Percentiles rank a stretch among this genome's conserved stretches.
These are phyloP conservation scores for Cantharellus cinnabarinus DNA, from an alignment of 768 basidiomycete species.

Conservation along the genomic window DNA sequence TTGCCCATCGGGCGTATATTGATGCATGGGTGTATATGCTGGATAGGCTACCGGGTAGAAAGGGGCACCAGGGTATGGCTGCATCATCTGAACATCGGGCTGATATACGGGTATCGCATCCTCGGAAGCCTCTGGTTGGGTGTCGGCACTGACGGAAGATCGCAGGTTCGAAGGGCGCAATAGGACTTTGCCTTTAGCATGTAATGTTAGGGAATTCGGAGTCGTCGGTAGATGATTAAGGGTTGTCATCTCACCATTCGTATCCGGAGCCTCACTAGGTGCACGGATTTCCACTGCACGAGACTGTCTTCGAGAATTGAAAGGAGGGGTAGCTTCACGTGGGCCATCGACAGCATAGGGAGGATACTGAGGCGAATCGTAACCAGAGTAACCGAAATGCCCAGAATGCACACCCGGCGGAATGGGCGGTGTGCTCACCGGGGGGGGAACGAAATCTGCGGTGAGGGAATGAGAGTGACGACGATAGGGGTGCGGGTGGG, in stretches of 20 bases:
- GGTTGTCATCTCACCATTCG: not conserved
- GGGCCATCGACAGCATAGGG: not conserved
- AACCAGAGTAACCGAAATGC: not conserved
- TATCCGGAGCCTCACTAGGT: not conserved
- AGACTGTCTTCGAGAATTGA: not conserved
- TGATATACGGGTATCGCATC: not conserved
- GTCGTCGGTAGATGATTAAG: no score
- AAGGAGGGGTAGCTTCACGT: not conserved
- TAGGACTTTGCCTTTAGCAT: not conserved
- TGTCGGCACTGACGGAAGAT: not conserved
- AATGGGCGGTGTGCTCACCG: not conserved
- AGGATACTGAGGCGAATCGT: not conserved
- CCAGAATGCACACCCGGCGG: not conserved
- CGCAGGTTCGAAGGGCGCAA: not conserved
- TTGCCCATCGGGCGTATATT: not conserved
- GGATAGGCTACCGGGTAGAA: not conserved
- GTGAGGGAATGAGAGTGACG: not conserved
- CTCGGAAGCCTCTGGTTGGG: not conserved
- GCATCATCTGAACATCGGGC: not conserved
- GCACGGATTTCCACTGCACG: not conserved
- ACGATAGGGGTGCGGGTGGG: slow-evolving; percentile 24
- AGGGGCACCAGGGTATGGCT: not conserved
- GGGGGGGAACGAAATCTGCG: not conserved
- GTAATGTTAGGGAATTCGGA: no score
- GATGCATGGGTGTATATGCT: not conserved